Conservation (phyloP, 2,329 filamentous ascomycete species). For the Apiospora phragmitis region DNA sequence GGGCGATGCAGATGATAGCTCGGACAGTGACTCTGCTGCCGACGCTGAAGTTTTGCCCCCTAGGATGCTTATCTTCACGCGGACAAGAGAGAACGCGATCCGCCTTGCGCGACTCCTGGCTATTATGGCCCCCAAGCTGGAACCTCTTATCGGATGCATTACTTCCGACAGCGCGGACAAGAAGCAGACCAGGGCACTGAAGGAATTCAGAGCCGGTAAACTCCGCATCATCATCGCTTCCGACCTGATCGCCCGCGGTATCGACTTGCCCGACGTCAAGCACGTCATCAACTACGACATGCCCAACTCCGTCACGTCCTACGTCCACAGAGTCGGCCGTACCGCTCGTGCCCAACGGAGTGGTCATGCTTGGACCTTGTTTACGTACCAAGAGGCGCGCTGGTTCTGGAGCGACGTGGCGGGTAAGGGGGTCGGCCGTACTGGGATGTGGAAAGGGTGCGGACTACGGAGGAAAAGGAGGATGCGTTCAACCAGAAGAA, state of each 20-base stretch:
- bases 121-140: slow-evolving; percentile 62
- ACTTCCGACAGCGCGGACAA: slow-evolving; percentile 78
- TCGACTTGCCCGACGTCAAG: slow-evolving; percentile 76
- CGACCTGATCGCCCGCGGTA: slow-evolving; percentile 87
- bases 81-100: slow-evolving; percentile 85
- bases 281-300: slow-evolving; percentile 96
- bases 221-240: slow-evolving; percentile 82
- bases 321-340: slow-evolving; percentile 89
- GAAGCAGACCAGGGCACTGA: slow-evolving; percentile 65
- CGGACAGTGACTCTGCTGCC: slow-evolving; percentile 35
- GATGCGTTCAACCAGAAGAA: slow-evolving; percentile 2
- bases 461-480: slow-evolving; percentile 38
- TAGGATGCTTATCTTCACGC: slow-evolving; percentile 79
- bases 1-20: slow-evolving; percentile 19
- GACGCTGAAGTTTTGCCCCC: slow-evolving; percentile 17
- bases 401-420: slow-evolving; percentile 93
- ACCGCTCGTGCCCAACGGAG: slow-evolving; percentile 78
- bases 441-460: slow-evolving; percentile 48
- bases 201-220: slow-evolving; percentile 62
- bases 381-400: slow-evolving; percentile 77
- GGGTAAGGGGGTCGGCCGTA: slow-evolving; percentile 48
- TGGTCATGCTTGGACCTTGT: slow-evolving; percentile 84
- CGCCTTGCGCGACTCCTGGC: slow-evolving; percentile 79
- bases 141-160: slow-evolving; percentile 64
- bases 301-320: slow-evolving; percentile 76